Conservation (phyloP, 2,329 filamentous ascomycete species). For the Penicillium palitans region DNA sequence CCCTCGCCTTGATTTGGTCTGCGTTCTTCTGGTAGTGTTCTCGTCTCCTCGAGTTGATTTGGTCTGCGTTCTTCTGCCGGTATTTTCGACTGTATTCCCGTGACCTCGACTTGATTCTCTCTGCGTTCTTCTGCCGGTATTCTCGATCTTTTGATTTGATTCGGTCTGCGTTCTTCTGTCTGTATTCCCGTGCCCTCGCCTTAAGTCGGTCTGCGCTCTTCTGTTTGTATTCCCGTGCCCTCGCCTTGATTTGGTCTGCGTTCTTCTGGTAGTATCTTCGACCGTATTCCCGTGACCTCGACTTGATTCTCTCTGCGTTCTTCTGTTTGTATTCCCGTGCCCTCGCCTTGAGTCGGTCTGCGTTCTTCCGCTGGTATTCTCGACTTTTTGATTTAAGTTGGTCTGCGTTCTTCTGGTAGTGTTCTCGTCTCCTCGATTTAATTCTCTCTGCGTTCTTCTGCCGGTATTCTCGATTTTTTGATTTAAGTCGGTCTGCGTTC, state of each 20-base stretch:
- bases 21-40: background rate
- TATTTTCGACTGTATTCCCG: too few relatives aligned
- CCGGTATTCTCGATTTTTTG: fast-evolving
- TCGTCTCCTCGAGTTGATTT: fast-evolving
- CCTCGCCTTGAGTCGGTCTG: background rate
- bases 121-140: too few relatives aligned
- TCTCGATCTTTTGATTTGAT: fast-evolving
- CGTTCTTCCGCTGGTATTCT: background rate
- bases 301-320: background rate
- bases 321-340: background rate
- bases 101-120: too few relatives aligned
- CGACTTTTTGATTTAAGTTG: too few relatives aligned
- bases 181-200: background rate
- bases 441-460: background rate
- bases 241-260: background rate
- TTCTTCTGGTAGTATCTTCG: too few relatives aligned
- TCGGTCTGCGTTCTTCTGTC: background rate
- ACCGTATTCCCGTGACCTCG: too few relatives aligned
- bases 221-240: fast-evolving
- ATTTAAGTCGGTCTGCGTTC: too few relatives aligned
- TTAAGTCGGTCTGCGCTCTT: background rate
- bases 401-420: fast-evolving
- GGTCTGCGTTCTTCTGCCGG: background rate
- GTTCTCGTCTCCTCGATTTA: background rate
- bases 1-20: background rate